A percentile compares a stretch with the other conserved stretches of the same genome.
Conservation (phyloP, 2,329 filamentous ascomycete genomes). For the Lizonia empirigonia region DNA sequence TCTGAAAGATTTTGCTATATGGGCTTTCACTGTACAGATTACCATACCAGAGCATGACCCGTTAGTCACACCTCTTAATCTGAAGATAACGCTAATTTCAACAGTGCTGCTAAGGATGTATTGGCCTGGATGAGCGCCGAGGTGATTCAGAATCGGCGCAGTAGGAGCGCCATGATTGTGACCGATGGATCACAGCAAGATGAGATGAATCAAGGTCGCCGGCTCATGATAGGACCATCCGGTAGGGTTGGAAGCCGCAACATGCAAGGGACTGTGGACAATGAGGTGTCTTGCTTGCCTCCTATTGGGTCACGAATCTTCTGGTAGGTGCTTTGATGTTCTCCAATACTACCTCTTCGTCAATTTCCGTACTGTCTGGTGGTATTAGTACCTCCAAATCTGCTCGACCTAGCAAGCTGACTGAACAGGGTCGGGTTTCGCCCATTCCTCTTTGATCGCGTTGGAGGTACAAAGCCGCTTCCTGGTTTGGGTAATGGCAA, state of each 20-base stretch:
- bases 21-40: constrained; percentile 30
- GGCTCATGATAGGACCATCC: neutral
- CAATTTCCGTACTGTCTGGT: neutral
- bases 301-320: constrained; percentile 27
- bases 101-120: constrained; percentile 29
- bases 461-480: constrained; percentile 5
- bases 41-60: constrained; percentile 33
- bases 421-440: constrained; percentile 32
- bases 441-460: constrained; percentile 34
- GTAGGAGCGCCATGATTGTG: constrained; percentile 31
- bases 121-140: constrained; percentile 35
- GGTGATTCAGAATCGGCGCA: constrained; percentile 30
- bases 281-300: constrained; percentile 11
- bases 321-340: constrained; percentile 22
- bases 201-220: neutral
- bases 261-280: neutral
- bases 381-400: neutral
- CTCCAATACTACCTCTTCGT: neutral
- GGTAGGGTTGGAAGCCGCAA: neutral
- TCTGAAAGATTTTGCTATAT: constrained; percentile 25
- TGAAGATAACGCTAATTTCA: neutral
- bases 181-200: constrained; percentile 22
- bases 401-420: neutral
- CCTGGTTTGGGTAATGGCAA: neutral
- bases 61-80: neutral